Conservation (phyloP, 305 asterid genomes). For the Fraxinus latifolia region DNA sequence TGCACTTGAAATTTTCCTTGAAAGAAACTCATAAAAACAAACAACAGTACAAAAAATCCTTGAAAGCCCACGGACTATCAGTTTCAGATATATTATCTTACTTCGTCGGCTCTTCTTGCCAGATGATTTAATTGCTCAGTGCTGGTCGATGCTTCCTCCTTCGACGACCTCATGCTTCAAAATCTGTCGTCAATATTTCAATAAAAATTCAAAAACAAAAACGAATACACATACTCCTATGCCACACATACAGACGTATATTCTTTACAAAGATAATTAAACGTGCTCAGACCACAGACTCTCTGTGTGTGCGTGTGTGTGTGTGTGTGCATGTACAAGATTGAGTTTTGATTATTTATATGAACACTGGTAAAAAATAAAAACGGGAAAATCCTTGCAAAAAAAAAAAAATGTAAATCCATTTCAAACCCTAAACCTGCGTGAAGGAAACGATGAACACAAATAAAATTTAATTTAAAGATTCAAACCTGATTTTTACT, state of each 20-base stretch:
- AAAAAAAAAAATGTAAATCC: constrained; percentile 7
- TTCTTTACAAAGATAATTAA: constrained; percentile 13
- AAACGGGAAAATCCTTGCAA: constrained; percentile 2
- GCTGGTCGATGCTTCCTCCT: constrained; percentile 64
- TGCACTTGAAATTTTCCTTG: background rate
- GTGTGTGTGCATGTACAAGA: constrained; percentile 19
- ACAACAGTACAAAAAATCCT: background rate
- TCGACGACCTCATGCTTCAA: constrained; percentile 47
- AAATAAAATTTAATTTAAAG: background rate
- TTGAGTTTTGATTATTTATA: background rate
- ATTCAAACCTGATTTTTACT: constrained; percentile 11
- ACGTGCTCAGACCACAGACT: constrained; percentile 24
- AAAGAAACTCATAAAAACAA: constrained; percentile 1
- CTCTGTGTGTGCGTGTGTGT: background rate
- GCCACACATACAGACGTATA: background rate
- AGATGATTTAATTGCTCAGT: constrained; percentile 36
- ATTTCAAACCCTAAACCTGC: constrained; percentile 35
- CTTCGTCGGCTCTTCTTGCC: constrained; percentile 42
- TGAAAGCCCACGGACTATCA: constrained; percentile 15
- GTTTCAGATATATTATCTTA: constrained; percentile 30
- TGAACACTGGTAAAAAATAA: constrained; percentile 4
- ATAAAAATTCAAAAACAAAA: background rate
- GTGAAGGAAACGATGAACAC: background rate
- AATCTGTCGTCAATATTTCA: constrained; percentile 21
- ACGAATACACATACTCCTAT: background rate